Conservation (phyloP, 2,329 filamentous ascomycete species). For the Stagonosporopsis cucurbitacearum region DNA sequence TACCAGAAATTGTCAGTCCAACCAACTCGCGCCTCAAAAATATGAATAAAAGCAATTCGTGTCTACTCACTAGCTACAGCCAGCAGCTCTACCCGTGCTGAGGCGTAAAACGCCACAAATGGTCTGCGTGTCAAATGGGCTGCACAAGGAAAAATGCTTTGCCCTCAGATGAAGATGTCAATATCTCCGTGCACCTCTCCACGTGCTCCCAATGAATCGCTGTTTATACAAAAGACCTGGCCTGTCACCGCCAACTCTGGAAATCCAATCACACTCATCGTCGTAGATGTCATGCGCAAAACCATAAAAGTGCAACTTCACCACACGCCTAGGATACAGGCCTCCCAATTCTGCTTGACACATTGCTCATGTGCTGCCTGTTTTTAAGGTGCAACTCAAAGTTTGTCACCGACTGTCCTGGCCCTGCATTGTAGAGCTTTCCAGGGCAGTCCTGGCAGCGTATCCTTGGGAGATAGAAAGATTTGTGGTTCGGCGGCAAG, state of each 20-base stretch:
- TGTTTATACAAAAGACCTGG: conserved; percentile 27
- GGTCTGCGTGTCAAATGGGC: background rate
- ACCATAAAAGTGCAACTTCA: background rate
- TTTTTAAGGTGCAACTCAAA: conserved; percentile 95
- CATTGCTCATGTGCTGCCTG: conserved; percentile 65
- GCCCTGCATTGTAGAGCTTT: conserved; percentile 91
- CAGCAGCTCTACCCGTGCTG: background rate
- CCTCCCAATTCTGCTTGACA: conserved; percentile 42
- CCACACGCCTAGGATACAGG: conserved; percentile 11
- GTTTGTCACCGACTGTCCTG: conserved; percentile 82
- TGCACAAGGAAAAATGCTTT: background rate
- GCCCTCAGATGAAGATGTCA: conserved; percentile 28
- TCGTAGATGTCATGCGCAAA: background rate
- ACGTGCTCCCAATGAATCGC: conserved; percentile 3
- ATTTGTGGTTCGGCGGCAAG: conserved; percentile 70
- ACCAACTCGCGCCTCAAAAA: background rate
- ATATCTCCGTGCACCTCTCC: conserved; percentile 20
- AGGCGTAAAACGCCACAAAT: background rate
- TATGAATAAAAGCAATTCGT: conserved; percentile 15
- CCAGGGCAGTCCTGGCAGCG: conserved; percentile 90
- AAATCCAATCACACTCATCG: background rate
- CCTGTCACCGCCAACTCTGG: background rate
- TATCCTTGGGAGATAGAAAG: conserved; percentile 87
- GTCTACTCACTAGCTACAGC: conserved; percentile 11
- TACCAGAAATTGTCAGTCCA: background rate